Conservation (phyloP, 257 asterid genomes). For the Sherardia arvensis region DNA sequence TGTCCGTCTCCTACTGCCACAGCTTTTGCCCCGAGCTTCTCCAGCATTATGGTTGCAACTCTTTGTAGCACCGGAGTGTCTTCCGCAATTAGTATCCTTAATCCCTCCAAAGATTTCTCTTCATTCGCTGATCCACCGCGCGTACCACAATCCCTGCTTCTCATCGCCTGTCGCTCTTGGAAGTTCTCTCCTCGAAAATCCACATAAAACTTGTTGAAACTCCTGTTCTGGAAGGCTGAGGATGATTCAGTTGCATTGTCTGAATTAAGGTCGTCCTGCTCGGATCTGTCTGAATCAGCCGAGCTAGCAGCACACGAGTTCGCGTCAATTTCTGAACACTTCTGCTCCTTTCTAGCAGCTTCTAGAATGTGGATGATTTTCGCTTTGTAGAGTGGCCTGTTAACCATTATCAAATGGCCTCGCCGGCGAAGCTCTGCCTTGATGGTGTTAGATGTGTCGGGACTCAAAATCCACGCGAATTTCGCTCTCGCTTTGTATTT, state of each 20-base stretch:
- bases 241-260: conserved; percentile 13
- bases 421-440: conserved; percentile 60
- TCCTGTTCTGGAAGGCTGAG: conserved; percentile 11
- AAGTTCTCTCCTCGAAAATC: conserved; percentile 20
- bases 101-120: conserved; percentile 46
- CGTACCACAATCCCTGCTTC: conserved; percentile 11
- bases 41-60: conserved; percentile 90
- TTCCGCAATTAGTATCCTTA: conserved; percentile 76
- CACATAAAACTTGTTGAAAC: conserved; percentile 12
- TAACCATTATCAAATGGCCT: conserved; percentile 66
- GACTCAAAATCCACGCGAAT: conserved; percentile 76
- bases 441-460: conserved; percentile 48
- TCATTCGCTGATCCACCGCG: conserved; percentile 25
- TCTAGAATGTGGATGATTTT: conserved; percentile 65
- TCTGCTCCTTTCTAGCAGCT: conserved; percentile 38
- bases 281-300: conserved; percentile 54
- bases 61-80: conserved; percentile 83
- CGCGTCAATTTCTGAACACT: conserved; percentile 38
- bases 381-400: conserved; percentile 66
- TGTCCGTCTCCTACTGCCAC: conserved; percentile 80
- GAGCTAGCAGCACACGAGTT: conserved; percentile 43
- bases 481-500: conserved; percentile 36
- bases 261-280: conserved; percentile 24
- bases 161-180: conserved; percentile 16
- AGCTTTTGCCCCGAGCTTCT: conserved; percentile 78